Base-by-base conservation (phyloP, 2,329 filamentous ascomycete genomes). In the Chaetomium olivaceum region DNA sequence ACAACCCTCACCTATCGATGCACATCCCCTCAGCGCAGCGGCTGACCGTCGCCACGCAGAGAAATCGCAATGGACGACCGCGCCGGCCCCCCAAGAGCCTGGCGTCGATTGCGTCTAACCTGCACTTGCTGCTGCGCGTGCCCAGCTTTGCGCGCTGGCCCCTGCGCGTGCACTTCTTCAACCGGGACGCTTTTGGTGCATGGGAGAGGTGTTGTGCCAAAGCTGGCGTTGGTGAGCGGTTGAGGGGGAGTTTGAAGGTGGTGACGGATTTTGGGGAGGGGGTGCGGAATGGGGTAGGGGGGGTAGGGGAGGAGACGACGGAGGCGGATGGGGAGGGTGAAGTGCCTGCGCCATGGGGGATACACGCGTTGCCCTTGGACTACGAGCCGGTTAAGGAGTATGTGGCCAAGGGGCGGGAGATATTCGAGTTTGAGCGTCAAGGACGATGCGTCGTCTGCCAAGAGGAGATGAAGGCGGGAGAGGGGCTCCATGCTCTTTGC, bases 121-220 rank as follows among this genome's bases (percentile, higher is more conserved):
- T 98, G 29, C 91, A 97, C 75, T 81, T 95, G 2, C 82, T 99
- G 0, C 82, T 96, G 1, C 85, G 90, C 0, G 91, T 93, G 2
- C 84, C 87, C 2, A 95, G 91, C 76, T 98, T 98, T 75, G 80
- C 82, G 19, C 82, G 88, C 55, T 97, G 93, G 94, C 94, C 94
- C 23, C 80, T 99, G 61, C 85, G 85, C 61, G 75, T 97, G 56
- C 88, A 91, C 27, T 94, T 98, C 77, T 94, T 97, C 71, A 82
- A 83, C 2, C 78, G 81, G 3, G 91, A 94, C 66, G 88, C 92
- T 0, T 84, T 90, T 71, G 78, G 79, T 23, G 82, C 84, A 1
- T 98, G 94, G 94, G 75, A 82, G 21, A 81, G 77, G 58, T 88
- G 85, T 81, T 82, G 82, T 54, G 77, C 80, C 3, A 76, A 81